Evolutionary conservation across 805 yeast genomes (phyloP).

Genomic region (Hanseniaspora pseudoguilliermondii): DNA sequence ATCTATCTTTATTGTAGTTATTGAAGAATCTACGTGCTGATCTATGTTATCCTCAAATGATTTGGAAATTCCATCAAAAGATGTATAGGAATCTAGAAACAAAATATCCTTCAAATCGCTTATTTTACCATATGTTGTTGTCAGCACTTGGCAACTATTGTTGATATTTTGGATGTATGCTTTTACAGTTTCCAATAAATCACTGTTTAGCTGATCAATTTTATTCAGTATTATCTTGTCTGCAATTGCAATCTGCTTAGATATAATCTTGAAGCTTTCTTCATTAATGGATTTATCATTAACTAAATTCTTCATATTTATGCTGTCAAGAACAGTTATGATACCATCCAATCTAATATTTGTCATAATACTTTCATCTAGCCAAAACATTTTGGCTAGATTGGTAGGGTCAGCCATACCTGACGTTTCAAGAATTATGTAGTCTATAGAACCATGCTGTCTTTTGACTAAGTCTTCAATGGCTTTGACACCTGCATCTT

Average conservation of each 20-base stretch:
- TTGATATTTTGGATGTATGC: slow-evolving; percentile 44
- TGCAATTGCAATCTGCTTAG: slow-evolving; percentile 79
- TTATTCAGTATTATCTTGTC: slow-evolving; percentile 75
- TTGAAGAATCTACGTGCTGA: slow-evolving; percentile 33
- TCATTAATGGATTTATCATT: slow-evolving; percentile 45
- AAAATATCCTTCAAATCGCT: slow-evolving; percentile 46
- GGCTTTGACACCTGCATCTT: slow-evolving; percentile 88
- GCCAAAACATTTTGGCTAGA: slow-evolving; percentile 94
- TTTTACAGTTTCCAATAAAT: slow-evolving; percentile 27
- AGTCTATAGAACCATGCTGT: slow-evolving; percentile 64
- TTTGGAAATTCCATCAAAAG: slow-evolving; percentile 15
- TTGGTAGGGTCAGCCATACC: slow-evolving; percentile 98
- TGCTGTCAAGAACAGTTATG: slow-evolving; percentile 71
- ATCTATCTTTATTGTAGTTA: slow-evolving; percentile 40
- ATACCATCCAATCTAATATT: slow-evolving; percentile 85
- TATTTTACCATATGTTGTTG: slow-evolving; percentile 65
- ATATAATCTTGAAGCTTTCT: slow-evolving; percentile 48
- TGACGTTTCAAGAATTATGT: slow-evolving; percentile 85
- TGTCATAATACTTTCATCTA: slow-evolving; percentile 76
- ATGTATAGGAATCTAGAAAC: slow-evolving; percentile 59
- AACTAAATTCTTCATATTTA: slow-evolving; percentile 50
- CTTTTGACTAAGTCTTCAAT: slow-evolving; percentile 73
- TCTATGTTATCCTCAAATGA: slow-evolving; percentile 19
- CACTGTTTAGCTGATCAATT: slow-evolving; percentile 39
- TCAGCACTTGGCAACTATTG: slow-evolving; percentile 49